Conservation (phyloP, 192 early-diverging fungal species). For the Diversispora epigaea region DNA sequence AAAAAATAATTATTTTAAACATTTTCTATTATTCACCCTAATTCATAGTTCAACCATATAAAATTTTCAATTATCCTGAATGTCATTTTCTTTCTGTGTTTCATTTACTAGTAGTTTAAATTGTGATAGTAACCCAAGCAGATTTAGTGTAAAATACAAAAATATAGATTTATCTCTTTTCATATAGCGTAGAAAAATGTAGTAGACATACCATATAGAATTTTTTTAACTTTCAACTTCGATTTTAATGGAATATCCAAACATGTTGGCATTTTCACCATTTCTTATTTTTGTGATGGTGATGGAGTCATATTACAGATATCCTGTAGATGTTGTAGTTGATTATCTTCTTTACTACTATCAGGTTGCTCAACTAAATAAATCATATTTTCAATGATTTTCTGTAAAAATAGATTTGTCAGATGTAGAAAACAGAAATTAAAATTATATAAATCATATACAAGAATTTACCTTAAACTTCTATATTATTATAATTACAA, state of each 20-base stretch:
- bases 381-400: conserved; percentile 30
- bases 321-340: conserved; percentile 22
- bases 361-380: conserved; percentile 28
- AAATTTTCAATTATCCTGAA: conserved; percentile 3
- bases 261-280: conserved; percentile 10
- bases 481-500: conserved; percentile 1
- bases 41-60: not conserved
- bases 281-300: conserved; percentile 18
- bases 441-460: no score
- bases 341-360: conserved; percentile 11
- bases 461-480: conserved; percentile 17
- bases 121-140: conserved; percentile 9
- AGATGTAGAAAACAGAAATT: conserved; percentile 1
- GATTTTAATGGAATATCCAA: conserved; percentile 8
- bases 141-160: conserved; percentile 26
- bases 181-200: not conserved
- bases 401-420: conserved; percentile 18
- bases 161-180: not conserved
- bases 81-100: conserved; percentile 10
- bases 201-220: conserved; percentile 10
- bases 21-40: no score
- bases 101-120: conserved; percentile 9
- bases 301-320: conserved; percentile 24
- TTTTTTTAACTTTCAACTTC: not conserved
- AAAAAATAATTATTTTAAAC: no score